Evolutionary conservation across 352 stramenopile genomes (phyloP).

Genomic region (Pythium grandisporangium): DNA sequence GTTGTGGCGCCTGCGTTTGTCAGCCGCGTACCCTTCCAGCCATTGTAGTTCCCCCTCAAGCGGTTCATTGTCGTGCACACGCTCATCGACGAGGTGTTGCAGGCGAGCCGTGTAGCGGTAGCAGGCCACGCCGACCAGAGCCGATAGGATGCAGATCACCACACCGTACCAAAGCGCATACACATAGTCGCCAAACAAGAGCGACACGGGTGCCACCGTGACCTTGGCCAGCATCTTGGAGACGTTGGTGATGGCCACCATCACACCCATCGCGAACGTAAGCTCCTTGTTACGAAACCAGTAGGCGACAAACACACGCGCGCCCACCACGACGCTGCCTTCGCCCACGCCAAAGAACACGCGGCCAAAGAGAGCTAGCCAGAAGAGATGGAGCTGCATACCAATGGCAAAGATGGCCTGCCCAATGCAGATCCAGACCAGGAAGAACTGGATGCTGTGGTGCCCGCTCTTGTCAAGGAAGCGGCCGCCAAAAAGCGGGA

Average conservation of each 20-base stretch:
- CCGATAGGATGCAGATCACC: constrained; percentile 40
- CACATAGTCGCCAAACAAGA: constrained; percentile 82
- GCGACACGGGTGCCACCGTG: constrained; percentile 74
- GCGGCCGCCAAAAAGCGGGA: constrained; percentile 67
- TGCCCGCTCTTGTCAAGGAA: constrained; percentile 76
- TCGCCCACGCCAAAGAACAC: constrained; percentile 80
- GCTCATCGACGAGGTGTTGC: constrained; percentile 52
- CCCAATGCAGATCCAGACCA: constrained; percentile 73
- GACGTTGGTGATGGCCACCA: constrained; percentile 84
- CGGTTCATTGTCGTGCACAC: constrained; percentile 39
- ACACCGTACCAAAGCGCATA: constrained; percentile 79
- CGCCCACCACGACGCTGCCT: constrained; percentile 71
- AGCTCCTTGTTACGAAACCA: constrained; percentile 78
- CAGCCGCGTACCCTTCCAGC: constrained; percentile 61
- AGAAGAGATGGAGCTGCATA: constrained; percentile 66
- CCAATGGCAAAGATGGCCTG: constrained; percentile 72
- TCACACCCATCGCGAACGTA: constrained; percentile 86
- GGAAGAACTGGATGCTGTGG: constrained; percentile 67
- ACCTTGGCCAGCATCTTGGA: constrained; percentile 90
- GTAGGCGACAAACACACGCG: constrained; percentile 73
- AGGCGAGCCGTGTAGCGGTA: constrained; percentile 52
- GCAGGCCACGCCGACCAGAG: constrained; percentile 41
- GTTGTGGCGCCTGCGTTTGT: constrained; percentile 44
- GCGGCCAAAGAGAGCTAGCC: constrained; percentile 69
- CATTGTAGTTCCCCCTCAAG: constrained; percentile 51